These are phyloP conservation scores for Leishmania amazonensis DNA, from an alignment of 208 protist species.

Conservation along the genomic window DNA sequence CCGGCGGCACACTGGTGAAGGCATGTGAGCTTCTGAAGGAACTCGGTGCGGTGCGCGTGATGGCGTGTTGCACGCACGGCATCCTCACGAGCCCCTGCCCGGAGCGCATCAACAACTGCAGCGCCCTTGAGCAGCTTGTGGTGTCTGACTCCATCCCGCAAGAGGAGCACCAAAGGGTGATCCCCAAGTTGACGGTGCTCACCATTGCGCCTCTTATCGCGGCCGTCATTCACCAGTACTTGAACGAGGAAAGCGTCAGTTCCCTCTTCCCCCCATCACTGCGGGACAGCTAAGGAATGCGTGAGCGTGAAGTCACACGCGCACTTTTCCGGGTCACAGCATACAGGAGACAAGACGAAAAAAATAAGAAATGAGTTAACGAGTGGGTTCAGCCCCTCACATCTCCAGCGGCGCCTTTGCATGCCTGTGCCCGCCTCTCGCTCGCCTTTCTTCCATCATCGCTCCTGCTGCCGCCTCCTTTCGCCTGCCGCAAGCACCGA, in stretches of 20 bases:
- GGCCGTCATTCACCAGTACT: constrained; percentile 73
- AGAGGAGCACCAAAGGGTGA: constrained; percentile 65
- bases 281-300: constrained; percentile 8
- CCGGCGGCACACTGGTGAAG: constrained; percentile 92
- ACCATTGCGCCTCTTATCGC: constrained; percentile 91
- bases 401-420: background rate
- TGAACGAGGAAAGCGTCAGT: constrained; percentile 69
- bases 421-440: background rate
- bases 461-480: background rate
- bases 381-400: background rate
- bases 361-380: background rate
- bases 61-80: constrained; percentile 95
- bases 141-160: constrained; percentile 95
- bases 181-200: constrained; percentile 89
- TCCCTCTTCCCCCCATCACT: constrained; percentile 58
- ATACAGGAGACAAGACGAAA: background rate
- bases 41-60: constrained; percentile 92
- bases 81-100: constrained; percentile 90
- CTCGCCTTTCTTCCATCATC: background rate
- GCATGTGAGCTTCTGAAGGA: constrained; percentile 92
- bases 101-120: constrained; percentile 87
- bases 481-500: background rate
- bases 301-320: background rate
- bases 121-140: constrained; percentile 86
- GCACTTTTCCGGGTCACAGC: background rate